Conservation (phyloP, 129 eudicot genomes). For the Centella asiatica region DNA sequence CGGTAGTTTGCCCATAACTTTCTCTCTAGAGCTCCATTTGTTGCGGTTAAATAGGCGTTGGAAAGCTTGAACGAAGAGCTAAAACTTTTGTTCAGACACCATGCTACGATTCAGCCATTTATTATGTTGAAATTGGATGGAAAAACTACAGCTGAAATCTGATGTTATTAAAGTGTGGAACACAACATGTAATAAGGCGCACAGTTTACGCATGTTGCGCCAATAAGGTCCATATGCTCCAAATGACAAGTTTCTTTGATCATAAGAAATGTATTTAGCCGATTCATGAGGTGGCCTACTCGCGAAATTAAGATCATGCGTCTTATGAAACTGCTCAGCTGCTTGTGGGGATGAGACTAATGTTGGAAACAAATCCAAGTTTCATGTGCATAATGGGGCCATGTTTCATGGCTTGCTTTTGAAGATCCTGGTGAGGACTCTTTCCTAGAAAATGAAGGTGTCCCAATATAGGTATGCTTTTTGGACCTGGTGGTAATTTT, state of each 20-base stretch:
- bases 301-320: background rate
- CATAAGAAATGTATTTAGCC: slow-evolving; percentile 7
- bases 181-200: too few species aligned
- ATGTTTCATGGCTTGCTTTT: background rate
- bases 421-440: slow-evolving; percentile 7
- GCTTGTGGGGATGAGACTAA: slow-evolving; percentile 30
- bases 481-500: slow-evolving; percentile 11
- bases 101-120: too few species aligned
- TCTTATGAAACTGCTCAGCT: slow-evolving; percentile 6
- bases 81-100: too few species aligned
- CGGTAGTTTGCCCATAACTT: too few species aligned
- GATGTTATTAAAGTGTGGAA: too few species aligned
- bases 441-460: slow-evolving; percentile 10
- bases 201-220: slow-evolving; percentile 12
- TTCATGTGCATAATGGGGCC: background rate
- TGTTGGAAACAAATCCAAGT: slow-evolving; percentile 6
- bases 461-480: slow-evolving; percentile 6
- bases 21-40: too few species aligned
- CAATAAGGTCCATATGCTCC: slow-evolving; percentile 3
- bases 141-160: too few species aligned
- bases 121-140: too few species aligned
- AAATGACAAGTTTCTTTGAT: slow-evolving; percentile 1
- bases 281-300: slow-evolving; percentile 10
- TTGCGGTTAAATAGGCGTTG: too few species aligned
- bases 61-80: too few species aligned